Evolutionary conservation across 2,329 filamentous ascomycete species (phyloP).

Genomic region (Claviceps sp.): DNA sequence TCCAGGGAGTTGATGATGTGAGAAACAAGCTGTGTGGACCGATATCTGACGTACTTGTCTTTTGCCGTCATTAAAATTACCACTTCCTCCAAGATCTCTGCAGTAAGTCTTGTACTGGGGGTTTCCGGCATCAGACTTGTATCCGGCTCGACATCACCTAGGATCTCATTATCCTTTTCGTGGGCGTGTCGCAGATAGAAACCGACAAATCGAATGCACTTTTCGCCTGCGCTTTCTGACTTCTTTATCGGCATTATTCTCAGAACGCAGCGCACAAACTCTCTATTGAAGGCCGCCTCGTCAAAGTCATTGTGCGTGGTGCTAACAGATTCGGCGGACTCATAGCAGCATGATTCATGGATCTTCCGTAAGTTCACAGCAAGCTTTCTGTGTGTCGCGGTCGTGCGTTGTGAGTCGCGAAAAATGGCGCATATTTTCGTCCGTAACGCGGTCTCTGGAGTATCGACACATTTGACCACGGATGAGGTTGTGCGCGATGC

Average conservation of each 20-base stretch:
- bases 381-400: constrained; percentile 79
- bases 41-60: constrained; percentile 84
- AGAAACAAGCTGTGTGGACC: constrained; percentile 78
- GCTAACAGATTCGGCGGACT: constrained; percentile 40
- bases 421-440: constrained; percentile 61
- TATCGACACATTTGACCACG: constrained; percentile 68
- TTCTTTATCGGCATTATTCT: constrained; percentile 82
- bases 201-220: constrained; percentile 74
- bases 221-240: constrained; percentile 76
- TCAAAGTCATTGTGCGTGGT: constrained; percentile 52
- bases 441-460: constrained; percentile 56
- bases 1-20: constrained; percentile 89
- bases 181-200: constrained; percentile 65
- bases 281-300: constrained; percentile 75
- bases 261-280: constrained; percentile 71
- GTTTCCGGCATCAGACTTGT: constrained; percentile 65
- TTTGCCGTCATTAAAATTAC: constrained; percentile 70
- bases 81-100: constrained; percentile 57
- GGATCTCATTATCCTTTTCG: constrained; percentile 57
- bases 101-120: constrained; percentile 66
- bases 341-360: constrained; percentile 71
- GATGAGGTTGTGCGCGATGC: constrained; percentile 33
- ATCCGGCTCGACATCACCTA: constrained; percentile 52
- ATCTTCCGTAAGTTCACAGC: constrained; percentile 79
- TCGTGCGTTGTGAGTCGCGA: constrained; percentile 74